Evolutionary conservation across 371 early-diverging fungal genomes (phyloP).

Genomic region (Circinella umbellata): DNA sequence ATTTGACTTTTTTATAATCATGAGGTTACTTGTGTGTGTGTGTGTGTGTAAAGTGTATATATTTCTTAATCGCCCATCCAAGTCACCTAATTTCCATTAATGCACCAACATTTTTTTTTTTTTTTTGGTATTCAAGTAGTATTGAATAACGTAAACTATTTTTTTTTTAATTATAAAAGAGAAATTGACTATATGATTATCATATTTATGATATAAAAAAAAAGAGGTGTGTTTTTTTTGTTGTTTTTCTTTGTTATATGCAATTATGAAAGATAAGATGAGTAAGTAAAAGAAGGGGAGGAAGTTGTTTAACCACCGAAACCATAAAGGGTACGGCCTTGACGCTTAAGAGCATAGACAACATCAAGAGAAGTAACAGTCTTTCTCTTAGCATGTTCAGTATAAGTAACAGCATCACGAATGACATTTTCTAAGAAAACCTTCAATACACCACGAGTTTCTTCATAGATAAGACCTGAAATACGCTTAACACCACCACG

Average conservation of each 20-base stretch:
- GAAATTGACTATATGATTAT: no score
- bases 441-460: slow-evolving; percentile 97
- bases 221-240: not conserved
- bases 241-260: not conserved
- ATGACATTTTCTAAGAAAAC: slow-evolving; percentile 98
- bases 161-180: no score
- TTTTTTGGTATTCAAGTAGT: no score
- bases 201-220: not conserved
- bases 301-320: slow-evolving; percentile 32
- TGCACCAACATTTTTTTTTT: no score
- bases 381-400: slow-evolving; percentile 99
- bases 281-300: not conserved
- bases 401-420: slow-evolving; percentile 98
- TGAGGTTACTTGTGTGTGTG: no score
- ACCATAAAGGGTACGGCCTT: slow-evolving; percentile 91
- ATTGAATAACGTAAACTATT: no score
- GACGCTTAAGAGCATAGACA: slow-evolving; percentile 96
- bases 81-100: no score
- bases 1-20: no score
- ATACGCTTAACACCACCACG: slow-evolving; percentile 99
- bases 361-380: slow-evolving; percentile 93
- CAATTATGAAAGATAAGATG: not conserved
- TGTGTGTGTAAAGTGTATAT: no score
- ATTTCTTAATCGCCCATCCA: no score
- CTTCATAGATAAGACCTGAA: slow-evolving; percentile 99